Evolutionary conservation across 768 basidiomycete genomes (phyloP), one percentile per base, ranked within the genome.

Genomic region (Suillus hirtellus): DNA sequence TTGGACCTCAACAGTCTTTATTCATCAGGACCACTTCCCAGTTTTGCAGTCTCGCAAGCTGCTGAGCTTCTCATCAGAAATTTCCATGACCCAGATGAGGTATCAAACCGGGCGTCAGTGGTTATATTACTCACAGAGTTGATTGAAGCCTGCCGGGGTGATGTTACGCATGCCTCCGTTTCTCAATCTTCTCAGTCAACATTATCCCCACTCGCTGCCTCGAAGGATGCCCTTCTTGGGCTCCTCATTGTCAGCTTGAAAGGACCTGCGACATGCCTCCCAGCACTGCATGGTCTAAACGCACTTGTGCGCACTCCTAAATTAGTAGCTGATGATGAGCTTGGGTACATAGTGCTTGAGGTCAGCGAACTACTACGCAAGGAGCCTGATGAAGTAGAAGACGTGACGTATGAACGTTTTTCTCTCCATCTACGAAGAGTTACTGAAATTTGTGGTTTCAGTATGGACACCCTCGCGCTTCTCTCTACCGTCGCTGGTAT

Each of bases 141-240:
- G 34, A 79, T 90, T 42, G 78, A 76, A 8, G 84, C 88, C 19
- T 80, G 82, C 14, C 79, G 83, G 31, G 81, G 81, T 63, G 81
- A 82, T 3, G 69, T 73, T 37, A 62, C 72, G 1, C 67, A 71
- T 60, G 62, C 60, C 11, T 56, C 62, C 14, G 44, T 67, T 34
- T 24, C 58, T 6, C 40, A 34, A 12, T 38, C 42, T 27, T 14
- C 67, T 72, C 53, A 65, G 64, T 10, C 70, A 67, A 3, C 77
- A 77, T 34, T 69, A 75, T 47, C 76, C 78, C 49, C 64, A 2
- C 77, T 96, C 56, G 69, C 77, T 34, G 80, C 85, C 1, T 89
- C 83, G 74, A 93, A 93, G 73, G 94, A 96, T 65, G 85, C 89
- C 63, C 78, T 96, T 0, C 78, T 95, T 15, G 88, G 88, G 12